Conservation (phyloP, 306 rosid genomes). For the Sicyos baderoa region DNA sequence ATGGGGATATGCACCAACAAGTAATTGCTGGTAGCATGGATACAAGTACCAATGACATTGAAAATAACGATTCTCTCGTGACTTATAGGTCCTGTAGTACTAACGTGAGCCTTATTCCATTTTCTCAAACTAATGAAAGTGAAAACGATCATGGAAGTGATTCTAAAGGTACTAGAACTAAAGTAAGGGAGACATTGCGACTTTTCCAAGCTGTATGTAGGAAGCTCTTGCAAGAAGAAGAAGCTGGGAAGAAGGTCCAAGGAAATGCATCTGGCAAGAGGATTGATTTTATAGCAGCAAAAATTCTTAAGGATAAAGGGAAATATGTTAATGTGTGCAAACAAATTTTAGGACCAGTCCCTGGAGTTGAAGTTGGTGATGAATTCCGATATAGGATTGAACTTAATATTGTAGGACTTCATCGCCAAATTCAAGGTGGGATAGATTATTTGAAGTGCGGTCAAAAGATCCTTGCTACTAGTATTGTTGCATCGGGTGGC, state of each 20-base stretch:
- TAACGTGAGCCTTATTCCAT: slow-evolving; percentile 43
- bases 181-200: slow-evolving; percentile 69
- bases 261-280: slow-evolving; percentile 28
- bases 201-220: slow-evolving; percentile 61
- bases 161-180: slow-evolving; percentile 37
- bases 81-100: slow-evolving; percentile 22
- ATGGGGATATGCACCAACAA: slow-evolving; percentile 34
- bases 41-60: not conserved
- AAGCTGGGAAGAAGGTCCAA: slow-evolving; percentile 38
- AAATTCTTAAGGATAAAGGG: slow-evolving; percentile 44
- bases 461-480: slow-evolving; percentile 57
- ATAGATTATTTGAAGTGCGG: slow-evolving; percentile 59
- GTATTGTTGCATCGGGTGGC: slow-evolving; percentile 83
- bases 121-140: slow-evolving; percentile 27
- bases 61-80: slow-evolving; percentile 15
- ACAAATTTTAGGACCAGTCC: slow-evolving; percentile 60
- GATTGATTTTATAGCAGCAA: slow-evolving; percentile 51
- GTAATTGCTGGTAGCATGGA: slow-evolving; percentile 29
- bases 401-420: slow-evolving; percentile 71
- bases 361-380: slow-evolving; percentile 92
- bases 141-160: slow-evolving; percentile 27
- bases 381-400: slow-evolving; percentile 83
- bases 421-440: slow-evolving; percentile 69
- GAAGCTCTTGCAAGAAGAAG: slow-evolving; percentile 71
- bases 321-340: slow-evolving; percentile 55